These are phyloP conservation scores for Verticillium longisporum DNA, from an alignment of 2,329 filamentous ascomycete genomes.

Conservation along the genomic window DNA sequence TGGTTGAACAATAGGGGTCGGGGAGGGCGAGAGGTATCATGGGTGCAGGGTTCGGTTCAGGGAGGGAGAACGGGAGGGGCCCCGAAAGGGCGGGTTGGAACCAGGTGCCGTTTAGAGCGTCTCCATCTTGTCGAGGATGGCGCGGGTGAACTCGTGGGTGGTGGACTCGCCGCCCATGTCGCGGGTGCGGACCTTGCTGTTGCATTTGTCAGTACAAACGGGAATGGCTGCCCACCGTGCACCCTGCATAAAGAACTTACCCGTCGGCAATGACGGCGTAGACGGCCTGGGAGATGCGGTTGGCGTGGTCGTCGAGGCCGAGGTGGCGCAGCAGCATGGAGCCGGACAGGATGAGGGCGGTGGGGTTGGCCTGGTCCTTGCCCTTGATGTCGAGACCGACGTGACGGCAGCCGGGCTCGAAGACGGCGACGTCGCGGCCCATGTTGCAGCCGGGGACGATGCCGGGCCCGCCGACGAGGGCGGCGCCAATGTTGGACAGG, in stretches of 20 bases:
- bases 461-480: slow-evolving; percentile 92
- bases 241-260: slow-evolving; percentile 43
- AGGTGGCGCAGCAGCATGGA: slow-evolving; percentile 97
- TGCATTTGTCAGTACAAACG: slow-evolving; percentile 29
- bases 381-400: slow-evolving; percentile 99
- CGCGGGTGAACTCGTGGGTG: slow-evolving; percentile 91
- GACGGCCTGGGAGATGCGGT: slow-evolving; percentile 88
- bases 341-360: slow-evolving; percentile 87
- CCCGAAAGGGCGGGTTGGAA: too few relatives aligned
- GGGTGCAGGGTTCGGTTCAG: not conserved
- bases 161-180: slow-evolving; percentile 92
- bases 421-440: slow-evolving; percentile 95
- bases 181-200: slow-evolving; percentile 76
- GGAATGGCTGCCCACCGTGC: too few relatives aligned
- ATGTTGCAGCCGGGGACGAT: slow-evolving; percentile 99
- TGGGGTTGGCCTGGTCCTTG: slow-evolving; percentile 98
- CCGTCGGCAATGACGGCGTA: slow-evolving; percentile 79
- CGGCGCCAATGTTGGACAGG: slow-evolving; percentile 96
- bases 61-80: not conserved
- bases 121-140: slow-evolving; percentile 96
- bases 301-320: slow-evolving; percentile 95
- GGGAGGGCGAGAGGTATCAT: slow-evolving; percentile 1
- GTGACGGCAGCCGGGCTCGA: slow-evolving; percentile 98
- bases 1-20: not conserved
- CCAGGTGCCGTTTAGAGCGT: slow-evolving; percentile 41